These are phyloP conservation scores for Claviceps purpurea DNA, from an alignment of 2,329 filamentous ascomycete species.

Conservation along the genomic window DNA sequence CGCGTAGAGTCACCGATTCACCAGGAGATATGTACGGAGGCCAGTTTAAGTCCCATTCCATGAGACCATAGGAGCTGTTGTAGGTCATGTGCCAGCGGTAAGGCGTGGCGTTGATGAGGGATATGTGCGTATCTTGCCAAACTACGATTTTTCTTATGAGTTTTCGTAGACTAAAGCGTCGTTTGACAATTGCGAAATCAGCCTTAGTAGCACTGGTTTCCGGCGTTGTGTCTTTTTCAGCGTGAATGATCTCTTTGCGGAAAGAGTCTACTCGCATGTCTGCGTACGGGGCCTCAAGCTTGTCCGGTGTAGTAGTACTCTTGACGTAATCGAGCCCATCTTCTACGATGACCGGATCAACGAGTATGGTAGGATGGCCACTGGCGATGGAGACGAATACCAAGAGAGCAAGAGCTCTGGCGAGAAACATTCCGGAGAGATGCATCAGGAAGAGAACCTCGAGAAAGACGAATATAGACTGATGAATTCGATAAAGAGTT, in stretches of 20 bases:
- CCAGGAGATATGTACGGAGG: constrained; percentile 17
- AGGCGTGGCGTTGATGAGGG: constrained; percentile 21
- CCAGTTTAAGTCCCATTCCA: constrained; percentile 11
- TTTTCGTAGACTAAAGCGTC: too few species aligned
- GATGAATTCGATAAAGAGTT: not conserved
- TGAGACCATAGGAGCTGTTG: constrained; percentile 10
- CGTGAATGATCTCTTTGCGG: not conserved
- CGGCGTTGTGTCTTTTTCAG: not conserved
- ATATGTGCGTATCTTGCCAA: constrained; percentile 9
- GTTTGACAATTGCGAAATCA: too few species aligned
- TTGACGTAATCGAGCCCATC: not conserved
- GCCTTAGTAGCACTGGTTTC: not conserved
- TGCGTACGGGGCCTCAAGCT: not conserved
- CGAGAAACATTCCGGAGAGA: not conserved
- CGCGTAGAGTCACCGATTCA: constrained; percentile 7
- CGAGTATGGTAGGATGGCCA: not conserved
- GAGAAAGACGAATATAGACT: not conserved
- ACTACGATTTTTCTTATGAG: not conserved
- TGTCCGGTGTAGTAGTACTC: not conserved
- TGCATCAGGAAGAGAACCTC: not conserved
- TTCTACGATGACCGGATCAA: not conserved
- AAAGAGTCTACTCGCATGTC: not conserved
- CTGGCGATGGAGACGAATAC: not conserved
- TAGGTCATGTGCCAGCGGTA: constrained; percentile 15
- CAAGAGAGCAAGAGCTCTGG: not conserved